phyloP scores from a whole-genome alignment of 2,329 filamentous ascomycete species.

The Beauveria sp. region DNA sequence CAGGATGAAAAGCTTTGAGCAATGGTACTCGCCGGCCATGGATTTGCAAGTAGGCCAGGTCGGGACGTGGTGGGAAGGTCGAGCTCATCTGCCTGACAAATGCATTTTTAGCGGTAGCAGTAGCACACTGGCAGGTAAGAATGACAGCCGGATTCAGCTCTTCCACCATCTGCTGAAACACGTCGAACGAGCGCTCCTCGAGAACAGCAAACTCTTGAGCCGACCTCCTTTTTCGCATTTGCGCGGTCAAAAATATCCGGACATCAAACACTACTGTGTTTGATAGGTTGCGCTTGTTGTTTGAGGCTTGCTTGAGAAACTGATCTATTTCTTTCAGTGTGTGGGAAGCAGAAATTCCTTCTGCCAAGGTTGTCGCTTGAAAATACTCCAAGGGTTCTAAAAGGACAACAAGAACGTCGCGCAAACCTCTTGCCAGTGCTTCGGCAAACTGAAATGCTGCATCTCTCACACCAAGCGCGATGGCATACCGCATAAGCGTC shows the following conservation, averaged over 20 bases:
- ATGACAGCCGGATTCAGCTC: background rate
- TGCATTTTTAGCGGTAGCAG: background rate
- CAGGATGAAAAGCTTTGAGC: slow-evolving; percentile 3
- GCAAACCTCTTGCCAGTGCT: background rate
- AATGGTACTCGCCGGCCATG: background rate
- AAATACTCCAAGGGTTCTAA: background rate
- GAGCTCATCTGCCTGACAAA: background rate
- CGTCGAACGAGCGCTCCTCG: background rate
- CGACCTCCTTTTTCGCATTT: background rate
- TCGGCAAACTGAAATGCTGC: background rate
- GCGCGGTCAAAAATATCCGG: background rate
- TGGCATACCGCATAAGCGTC: background rate
- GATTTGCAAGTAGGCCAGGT: background rate
- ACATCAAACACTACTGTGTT: slow-evolving; percentile 3
- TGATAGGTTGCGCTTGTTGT: background rate
- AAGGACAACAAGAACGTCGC: background rate
- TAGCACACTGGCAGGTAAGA: slow-evolving; percentile 2
- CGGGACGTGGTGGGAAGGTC: background rate
- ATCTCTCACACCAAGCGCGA: background rate
- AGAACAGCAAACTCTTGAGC: background rate
- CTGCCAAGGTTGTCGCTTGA: background rate
- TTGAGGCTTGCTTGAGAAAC: background rate
- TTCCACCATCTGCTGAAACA: slow-evolving; percentile 1
- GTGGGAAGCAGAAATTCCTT: slow-evolving; percentile 1
- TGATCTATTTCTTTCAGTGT: background rate